Conservation (phyloP, 78 protist species). For the slime mould (Dictyostelium discoideum) region DNA sequence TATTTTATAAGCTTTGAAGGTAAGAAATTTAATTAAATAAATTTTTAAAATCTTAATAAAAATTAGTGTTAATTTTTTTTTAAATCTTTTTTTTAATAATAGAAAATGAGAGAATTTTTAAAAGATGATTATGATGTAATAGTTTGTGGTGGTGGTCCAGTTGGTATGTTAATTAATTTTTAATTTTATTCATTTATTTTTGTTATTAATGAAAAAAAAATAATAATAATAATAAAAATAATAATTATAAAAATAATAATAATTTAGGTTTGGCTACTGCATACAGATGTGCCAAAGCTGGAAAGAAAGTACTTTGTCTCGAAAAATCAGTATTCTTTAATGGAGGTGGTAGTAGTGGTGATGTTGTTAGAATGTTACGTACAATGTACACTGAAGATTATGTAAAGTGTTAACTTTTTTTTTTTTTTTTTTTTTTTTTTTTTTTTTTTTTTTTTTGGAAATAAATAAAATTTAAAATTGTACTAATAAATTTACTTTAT, state of each 20-base stretch:
- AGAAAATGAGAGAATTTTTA: background rate
- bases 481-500: no score
- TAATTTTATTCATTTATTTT: background rate
- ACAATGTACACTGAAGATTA: conserved; percentile 28
- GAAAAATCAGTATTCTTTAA: conserved; percentile 7
- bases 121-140: background rate
- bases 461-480: background rate
- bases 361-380: conserved; percentile 11
- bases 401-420: background rate
- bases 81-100: background rate
- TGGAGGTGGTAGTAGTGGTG: conserved; percentile 13
- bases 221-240: no score
- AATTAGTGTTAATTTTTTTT: no score
- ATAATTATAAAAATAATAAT: no score
- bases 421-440: background rate
- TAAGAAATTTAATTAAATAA: background rate
- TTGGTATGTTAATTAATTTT: background rate
- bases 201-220: background rate
- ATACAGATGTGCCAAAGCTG: background rate
- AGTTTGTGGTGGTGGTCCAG: conserved; percentile 21
- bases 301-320: background rate
- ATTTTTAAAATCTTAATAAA: no score
- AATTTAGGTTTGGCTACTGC: background rate
- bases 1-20: background rate
- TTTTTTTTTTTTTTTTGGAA: background rate